phyloP scores from a whole-genome alignment of 257 asterid species.

The Primulina eburnea region DNA sequence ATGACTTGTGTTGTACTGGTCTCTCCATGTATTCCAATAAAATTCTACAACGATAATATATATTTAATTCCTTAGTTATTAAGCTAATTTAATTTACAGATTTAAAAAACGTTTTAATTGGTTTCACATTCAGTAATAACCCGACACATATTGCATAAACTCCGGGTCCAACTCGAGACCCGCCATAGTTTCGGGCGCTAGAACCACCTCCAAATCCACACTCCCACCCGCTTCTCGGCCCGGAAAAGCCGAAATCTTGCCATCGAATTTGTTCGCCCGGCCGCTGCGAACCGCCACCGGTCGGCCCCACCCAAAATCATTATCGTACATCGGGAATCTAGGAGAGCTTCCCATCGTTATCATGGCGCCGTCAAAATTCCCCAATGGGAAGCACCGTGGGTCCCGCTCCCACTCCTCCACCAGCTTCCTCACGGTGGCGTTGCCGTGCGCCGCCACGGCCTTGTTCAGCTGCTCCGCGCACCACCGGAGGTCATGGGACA shows the following conservation, averaged over 20 bases:
- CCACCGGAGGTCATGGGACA: slow-evolving; percentile 18
- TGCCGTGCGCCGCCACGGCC: slow-evolving; percentile 35
- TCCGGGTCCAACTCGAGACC: slow-evolving; percentile 44
- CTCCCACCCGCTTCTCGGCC: slow-evolving; percentile 42
- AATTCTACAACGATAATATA: too few relatives aligned
- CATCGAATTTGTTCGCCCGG: slow-evolving; percentile 45
- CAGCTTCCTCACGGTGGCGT: slow-evolving; percentile 37
- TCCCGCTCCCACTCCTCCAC: slow-evolving; percentile 47
- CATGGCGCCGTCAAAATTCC: slow-evolving; percentile 59
- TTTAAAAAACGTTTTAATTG: too few relatives aligned
- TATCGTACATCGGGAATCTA: slow-evolving; percentile 48
- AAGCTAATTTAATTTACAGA: too few relatives aligned
- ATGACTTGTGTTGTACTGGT: too few relatives aligned
- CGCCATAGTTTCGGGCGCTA: slow-evolving; percentile 48
- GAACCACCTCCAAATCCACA: slow-evolving; percentile 43
- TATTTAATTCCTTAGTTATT: too few relatives aligned
- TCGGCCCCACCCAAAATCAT: slow-evolving; percentile 52
- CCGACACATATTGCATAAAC: slow-evolving; percentile 44
- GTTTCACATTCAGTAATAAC: not conserved
- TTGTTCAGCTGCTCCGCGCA: slow-evolving; percentile 18
- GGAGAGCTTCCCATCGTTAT: slow-evolving; percentile 50
- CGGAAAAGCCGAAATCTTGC: slow-evolving; percentile 52
- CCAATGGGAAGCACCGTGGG: slow-evolving; percentile 59
- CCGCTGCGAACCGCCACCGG: slow-evolving; percentile 48
- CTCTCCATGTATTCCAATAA: too few relatives aligned